Conservation (phyloP, 176 grass and related monocot genomes). For the Zea mays region Zm-B73-REFERENCE-NAM-5.0 NC_050103.1:14415001-14415500, state of each 20-base stretch:
- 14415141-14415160: neutral
- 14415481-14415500: neutral
- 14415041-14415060: neutral
- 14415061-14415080: neutral
- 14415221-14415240: neutral
- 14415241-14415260: neutral
- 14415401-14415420: constrained; percentile 44
- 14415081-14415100: neutral
- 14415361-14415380: constrained; percentile 26
- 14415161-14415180: neutral
- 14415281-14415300: constrained; percentile 10
- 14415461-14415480: neutral
- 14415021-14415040: constrained; percentile 2
- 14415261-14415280: neutral
- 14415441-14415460: constrained; percentile 40
- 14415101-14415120: neutral
- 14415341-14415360: constrained; percentile 38
- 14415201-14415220: neutral
- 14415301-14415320: constrained; percentile 21
- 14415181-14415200: neutral
- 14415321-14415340: constrained; percentile 25
- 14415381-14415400: constrained; percentile 36
- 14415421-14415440: constrained; percentile 39
- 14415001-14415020: neutral
- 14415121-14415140: neutral